phyloP scores from a whole-genome alignment of 2,329 filamentous ascomycete genomes.

The Hypoxylon sp. region DNA sequence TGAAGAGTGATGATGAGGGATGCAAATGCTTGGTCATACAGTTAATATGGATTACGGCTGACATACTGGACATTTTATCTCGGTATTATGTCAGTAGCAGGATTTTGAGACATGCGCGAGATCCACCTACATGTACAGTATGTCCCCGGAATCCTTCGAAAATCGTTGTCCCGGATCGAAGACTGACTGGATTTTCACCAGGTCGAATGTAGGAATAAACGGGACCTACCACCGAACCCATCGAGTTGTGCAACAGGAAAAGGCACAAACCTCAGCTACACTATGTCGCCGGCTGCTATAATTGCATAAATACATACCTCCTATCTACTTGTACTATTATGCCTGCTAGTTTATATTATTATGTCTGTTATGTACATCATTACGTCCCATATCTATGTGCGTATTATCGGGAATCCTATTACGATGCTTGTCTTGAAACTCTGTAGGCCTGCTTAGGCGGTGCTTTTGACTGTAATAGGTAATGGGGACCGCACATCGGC shows the following conservation, averaged over 20 bases:
- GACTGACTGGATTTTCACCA: neutral
- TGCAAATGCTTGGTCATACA: constrained; percentile 29
- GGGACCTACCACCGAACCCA: constrained; percentile 1
- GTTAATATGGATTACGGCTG: constrained; percentile 31
- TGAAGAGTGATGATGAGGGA: constrained; percentile 22
- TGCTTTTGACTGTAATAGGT: constrained; percentile 23
- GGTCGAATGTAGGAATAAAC: constrained; percentile 10
- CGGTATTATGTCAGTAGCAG: constrained; percentile 27
- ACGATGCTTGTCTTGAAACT: constrained; percentile 21
- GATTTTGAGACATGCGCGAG: constrained; percentile 35
- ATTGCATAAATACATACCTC: constrained; percentile 3
- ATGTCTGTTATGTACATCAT: neutral
- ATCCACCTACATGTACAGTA: constrained; percentile 22
- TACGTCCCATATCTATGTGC: neutral
- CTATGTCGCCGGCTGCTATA: neutral
- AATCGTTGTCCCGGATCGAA: constrained; percentile 19
- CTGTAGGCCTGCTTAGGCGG: constrained; percentile 21
- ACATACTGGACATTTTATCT: constrained; percentile 18
- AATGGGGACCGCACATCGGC: constrained; percentile 22
- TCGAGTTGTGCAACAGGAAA: constrained; percentile 13
- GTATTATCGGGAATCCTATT: constrained; percentile 14
- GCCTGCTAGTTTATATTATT: neutral
- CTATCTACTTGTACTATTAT: neutral
- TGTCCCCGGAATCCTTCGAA: constrained; percentile 35
- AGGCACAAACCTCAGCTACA: neutral